Evolutionary conservation across 495 filamentous ascomycete species (phyloP).

Genomic region (Lasiosphaeris hirsuta): DNA sequence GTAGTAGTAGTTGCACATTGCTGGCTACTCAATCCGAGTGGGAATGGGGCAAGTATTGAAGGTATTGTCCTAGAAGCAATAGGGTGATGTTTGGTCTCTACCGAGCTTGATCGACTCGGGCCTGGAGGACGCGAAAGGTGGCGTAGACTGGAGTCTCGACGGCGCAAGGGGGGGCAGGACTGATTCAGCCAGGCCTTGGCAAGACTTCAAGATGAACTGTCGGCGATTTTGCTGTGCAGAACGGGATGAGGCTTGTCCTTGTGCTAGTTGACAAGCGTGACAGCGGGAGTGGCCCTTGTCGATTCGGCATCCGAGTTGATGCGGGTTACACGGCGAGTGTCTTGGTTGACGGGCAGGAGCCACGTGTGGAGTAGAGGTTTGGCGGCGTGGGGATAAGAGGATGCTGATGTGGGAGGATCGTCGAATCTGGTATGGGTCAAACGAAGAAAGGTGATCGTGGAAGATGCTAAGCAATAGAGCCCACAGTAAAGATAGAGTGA

Average conservation of each 20-base stretch:
- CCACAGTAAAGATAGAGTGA: background rate
- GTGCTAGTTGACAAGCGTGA: too few relatives aligned
- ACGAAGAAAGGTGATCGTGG: background rate
- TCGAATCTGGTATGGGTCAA: background rate
- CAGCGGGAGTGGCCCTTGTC: too few relatives aligned
- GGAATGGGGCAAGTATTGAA: background rate
- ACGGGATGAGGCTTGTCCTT: too few relatives aligned
- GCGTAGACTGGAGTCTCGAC: too few relatives aligned
- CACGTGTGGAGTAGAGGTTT: background rate
- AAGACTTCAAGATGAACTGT: too few relatives aligned
- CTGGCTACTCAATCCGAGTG: background rate
- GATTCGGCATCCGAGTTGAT: background rate
- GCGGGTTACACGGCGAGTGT: background rate
- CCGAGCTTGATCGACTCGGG: too few relatives aligned
- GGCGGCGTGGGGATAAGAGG: background rate
- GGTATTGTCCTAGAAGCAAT: background rate
- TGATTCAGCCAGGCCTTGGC: too few relatives aligned
- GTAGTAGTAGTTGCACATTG: constrained; percentile 22
- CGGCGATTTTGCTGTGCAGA: too few relatives aligned
- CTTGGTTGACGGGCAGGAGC: background rate
- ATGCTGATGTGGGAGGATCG: background rate
- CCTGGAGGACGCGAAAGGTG: too few relatives aligned
- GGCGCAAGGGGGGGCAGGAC: too few relatives aligned
- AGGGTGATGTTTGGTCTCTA: background rate
- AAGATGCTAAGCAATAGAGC: background rate